Base-by-base conservation (phyloP, 2,329 filamentous ascomycete genomes). In the Stemphylium beticola region DNA sequence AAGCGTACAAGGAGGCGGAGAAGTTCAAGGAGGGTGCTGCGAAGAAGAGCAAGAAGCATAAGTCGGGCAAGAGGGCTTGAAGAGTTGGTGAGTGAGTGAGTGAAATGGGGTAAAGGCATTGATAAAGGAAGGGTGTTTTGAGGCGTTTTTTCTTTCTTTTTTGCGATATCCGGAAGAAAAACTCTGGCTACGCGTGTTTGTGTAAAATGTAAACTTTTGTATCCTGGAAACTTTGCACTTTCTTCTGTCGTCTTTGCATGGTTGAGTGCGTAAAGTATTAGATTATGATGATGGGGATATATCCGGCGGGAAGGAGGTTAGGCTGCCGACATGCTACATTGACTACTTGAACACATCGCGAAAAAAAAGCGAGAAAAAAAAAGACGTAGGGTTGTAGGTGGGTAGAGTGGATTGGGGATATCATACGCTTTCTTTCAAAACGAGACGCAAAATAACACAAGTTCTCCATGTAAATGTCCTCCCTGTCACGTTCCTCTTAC, bases 31-130 rank as follows among this genome's bases (percentile, higher is more conserved):
- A 76, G 29, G 57, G 66, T 20, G 72, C 69, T n/a, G 46, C 40
- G 18, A 67, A 67, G 53, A 73, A 73, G 61, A 74, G 73, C 53
- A 70, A 74, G 58, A 71, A 73, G 58, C 65, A 63, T 34, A 72
- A 68, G 51, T 67, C 55, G 60, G 72, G 61, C 66, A 90, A 36
- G 86, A 86, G 38, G 46, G 50, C 41, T 18, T 57, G 38, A 51
- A 33, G 14, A 31, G 32, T n/a, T n/a, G n/a, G n/a, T n/a, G n/a
- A n/a, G n/a, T n/a, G n/a, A n/a, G n/a, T n/a, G n/a, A n/a, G n/a
- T n/a, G n/a, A n/a, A n/a, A n/a, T n/a, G n/a, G n/a, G n/a, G n/a
- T 42, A 14, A 2, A 29, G 4, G 42, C 6, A 47, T 49, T 10
- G 36, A 15, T 11, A 38, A 12, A 15, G 34, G 22, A 15, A 17